A percentile compares a stretch with the other conserved stretches of the same genome.
phyloP scores from a whole-genome alignment of 106 monocot species.

The Ottelia alismoides region DNA sequence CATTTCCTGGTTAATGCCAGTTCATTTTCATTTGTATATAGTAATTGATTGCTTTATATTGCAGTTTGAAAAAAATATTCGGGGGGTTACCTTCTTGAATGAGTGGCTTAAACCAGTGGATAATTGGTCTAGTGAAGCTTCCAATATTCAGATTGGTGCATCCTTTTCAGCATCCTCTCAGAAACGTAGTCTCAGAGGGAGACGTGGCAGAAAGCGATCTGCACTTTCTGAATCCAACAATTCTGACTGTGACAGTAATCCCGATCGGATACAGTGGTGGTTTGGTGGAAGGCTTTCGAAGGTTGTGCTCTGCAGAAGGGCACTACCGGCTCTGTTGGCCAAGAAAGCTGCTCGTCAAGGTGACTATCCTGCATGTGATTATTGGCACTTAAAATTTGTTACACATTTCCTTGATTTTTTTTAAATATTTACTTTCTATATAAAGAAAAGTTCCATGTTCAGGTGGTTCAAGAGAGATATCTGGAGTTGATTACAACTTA shows the following conservation, averaged over 20 bases:
- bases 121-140: slow-evolving; percentile 21
- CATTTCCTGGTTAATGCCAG: no score
- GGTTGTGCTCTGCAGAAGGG: slow-evolving; percentile 30
- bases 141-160: slow-evolving; percentile 9
- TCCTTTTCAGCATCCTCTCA: slow-evolving; percentile 16
- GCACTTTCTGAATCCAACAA: slow-evolving; percentile 10
- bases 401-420: background rate
- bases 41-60: background rate
- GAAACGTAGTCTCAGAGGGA: slow-evolving; percentile 38
- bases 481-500: no score
- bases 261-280: slow-evolving; percentile 52
- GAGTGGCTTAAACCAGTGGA: slow-evolving; percentile 48
- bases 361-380: slow-evolving; percentile 1
- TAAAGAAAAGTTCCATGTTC: background rate
- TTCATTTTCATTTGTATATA: background rate
- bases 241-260: slow-evolving; percentile 21
- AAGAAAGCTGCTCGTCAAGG: slow-evolving; percentile 76
- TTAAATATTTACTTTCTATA: background rate
- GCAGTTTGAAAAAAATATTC: slow-evolving; percentile 78
- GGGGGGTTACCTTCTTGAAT: slow-evolving; percentile 41
- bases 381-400: background rate
- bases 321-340: slow-evolving; percentile 23
- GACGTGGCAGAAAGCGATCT: slow-evolving; percentile 24
- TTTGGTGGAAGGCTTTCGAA: slow-evolving; percentile 47
- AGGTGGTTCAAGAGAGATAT: slow-evolving; percentile 59